Evolutionary conservation across 139 green algal genomes (phyloP).

Genomic region (Pycnococcus provasolii): DNA sequence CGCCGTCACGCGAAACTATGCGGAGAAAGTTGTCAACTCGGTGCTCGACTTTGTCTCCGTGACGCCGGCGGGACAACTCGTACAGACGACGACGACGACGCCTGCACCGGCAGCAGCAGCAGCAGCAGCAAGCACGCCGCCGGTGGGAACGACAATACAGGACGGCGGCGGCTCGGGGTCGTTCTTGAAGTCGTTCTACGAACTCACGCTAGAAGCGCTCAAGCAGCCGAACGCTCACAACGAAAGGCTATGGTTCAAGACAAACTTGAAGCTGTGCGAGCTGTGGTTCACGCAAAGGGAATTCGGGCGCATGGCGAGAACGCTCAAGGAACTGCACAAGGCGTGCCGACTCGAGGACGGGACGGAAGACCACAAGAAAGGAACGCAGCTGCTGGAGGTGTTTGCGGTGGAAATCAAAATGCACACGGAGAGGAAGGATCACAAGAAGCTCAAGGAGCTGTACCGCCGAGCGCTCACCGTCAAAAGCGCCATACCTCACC

Average conservation of each 20-base stretch:
- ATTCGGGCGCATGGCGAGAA: constrained; percentile 53
- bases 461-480: constrained; percentile 67
- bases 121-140: background rate
- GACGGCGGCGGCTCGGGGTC: background rate
- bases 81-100: background rate
- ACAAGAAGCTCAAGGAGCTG: constrained; percentile 81
- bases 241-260: constrained; percentile 97
- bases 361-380: constrained; percentile 87
- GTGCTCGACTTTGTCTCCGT: constrained; percentile 79
- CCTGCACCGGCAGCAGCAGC: background rate
- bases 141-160: background rate
- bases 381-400: constrained; percentile 95
- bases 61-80: constrained; percentile 27
- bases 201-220: constrained; percentile 74
- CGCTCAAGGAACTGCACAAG: constrained; percentile 76
- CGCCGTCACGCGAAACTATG: constrained; percentile 84
- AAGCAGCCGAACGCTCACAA: constrained; percentile 65
- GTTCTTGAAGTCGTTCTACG: constrained; percentile 79
- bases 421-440: constrained; percentile 85
- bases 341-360: constrained; percentile 79
- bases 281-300: constrained; percentile 75
- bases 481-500: constrained; percentile 91
- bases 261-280: constrained; percentile 87
- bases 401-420: constrained; percentile 97
- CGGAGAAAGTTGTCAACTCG: constrained; percentile 98